These are phyloP conservation scores for Lichtheimia ramosa DNA, from an alignment of 371 early-diverging fungal genomes.

Conservation along the genomic window DNA sequence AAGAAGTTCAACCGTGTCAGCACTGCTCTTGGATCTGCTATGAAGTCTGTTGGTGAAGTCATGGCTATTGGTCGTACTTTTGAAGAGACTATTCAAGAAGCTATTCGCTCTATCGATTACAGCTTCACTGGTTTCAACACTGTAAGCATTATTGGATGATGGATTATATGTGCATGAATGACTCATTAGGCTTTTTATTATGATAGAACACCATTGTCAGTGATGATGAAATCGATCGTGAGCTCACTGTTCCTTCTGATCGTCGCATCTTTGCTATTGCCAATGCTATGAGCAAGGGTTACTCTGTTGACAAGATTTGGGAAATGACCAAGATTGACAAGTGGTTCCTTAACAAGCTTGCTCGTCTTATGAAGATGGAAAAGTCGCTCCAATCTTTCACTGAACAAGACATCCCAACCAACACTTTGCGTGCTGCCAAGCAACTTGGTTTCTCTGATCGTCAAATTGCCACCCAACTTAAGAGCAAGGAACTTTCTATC, in stretches of 20 bases:
- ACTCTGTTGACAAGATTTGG: slow-evolving; percentile 82
- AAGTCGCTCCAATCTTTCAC: slow-evolving; percentile 47
- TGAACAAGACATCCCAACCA: slow-evolving; percentile 46
- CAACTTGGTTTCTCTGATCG: slow-evolving; percentile 85
- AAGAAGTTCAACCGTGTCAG: slow-evolving; percentile 88
- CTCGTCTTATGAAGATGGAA: slow-evolving; percentile 78
- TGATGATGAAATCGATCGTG: slow-evolving; percentile 67
- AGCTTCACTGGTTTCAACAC: slow-evolving; percentile 63
- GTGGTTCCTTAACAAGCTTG: slow-evolving; percentile 93
- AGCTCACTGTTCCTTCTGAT: slow-evolving; percentile 81
- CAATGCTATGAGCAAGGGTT: slow-evolving; percentile 59
- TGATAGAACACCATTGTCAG: slow-evolving; percentile 62
- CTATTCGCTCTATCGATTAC: slow-evolving; percentile 76
- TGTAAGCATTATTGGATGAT: slow-evolving; percentile 1
- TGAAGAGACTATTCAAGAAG: slow-evolving; percentile 93
- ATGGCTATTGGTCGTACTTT: slow-evolving; percentile 97
- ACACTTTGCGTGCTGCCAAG: slow-evolving; percentile 74
- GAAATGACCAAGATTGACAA: slow-evolving; percentile 91
- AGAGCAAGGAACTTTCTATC: slow-evolving; percentile 61
- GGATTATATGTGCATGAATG: no score
- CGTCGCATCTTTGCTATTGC: slow-evolving; percentile 88
- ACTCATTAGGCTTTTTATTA: background rate
- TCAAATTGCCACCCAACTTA: slow-evolving; percentile 74
- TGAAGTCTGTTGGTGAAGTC: slow-evolving; percentile 97
- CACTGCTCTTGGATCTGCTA: slow-evolving; percentile 77